A percentile compares a stretch with the other conserved stretches of the same genome.
Evolutionary conservation across 106 monocot genomes (phyloP).

Genomic region (Chionographis japonica): DNA sequence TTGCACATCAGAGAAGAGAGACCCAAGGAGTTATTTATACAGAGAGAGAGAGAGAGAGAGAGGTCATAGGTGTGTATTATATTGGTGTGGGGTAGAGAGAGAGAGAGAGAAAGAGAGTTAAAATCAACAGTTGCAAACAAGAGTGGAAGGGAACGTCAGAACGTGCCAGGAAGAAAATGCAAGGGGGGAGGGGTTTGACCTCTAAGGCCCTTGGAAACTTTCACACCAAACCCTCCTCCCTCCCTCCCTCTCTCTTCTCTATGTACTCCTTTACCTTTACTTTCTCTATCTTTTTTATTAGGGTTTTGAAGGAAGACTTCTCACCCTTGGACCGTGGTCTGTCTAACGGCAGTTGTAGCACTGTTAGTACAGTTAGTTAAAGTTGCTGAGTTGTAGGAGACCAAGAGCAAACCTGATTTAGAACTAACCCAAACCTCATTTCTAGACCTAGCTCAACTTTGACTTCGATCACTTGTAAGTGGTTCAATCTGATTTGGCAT

Average conservation of each 20-base stretch:
- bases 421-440: no score
- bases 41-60: neutral
- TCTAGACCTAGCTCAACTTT: no score
- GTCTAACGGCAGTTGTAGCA: slow-evolving; percentile 1
- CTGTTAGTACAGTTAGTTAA: no score
- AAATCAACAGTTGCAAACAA: slow-evolving; percentile 9
- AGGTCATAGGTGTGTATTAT: no score
- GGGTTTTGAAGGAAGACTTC: no score
- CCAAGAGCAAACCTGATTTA: no score
- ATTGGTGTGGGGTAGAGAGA: slow-evolving; percentile 1
- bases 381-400: no score
- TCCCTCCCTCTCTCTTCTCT: neutral
- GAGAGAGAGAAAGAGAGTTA: neutral
- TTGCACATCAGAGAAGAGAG: slow-evolving; percentile 1
- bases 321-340: neutral
- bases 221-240: neutral
- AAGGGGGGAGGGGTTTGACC: neutral
- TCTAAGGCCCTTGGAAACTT: neutral
- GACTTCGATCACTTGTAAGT: no score
- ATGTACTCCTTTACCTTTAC: neutral
- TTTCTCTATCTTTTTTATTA: neutral
- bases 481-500: no score
- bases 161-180: neutral
- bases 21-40: neutral
- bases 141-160: neutral